Base-by-base conservation (phyloP, 2,329 filamentous ascomycete genomes). In the Talaromyces marneffei region DNA sequence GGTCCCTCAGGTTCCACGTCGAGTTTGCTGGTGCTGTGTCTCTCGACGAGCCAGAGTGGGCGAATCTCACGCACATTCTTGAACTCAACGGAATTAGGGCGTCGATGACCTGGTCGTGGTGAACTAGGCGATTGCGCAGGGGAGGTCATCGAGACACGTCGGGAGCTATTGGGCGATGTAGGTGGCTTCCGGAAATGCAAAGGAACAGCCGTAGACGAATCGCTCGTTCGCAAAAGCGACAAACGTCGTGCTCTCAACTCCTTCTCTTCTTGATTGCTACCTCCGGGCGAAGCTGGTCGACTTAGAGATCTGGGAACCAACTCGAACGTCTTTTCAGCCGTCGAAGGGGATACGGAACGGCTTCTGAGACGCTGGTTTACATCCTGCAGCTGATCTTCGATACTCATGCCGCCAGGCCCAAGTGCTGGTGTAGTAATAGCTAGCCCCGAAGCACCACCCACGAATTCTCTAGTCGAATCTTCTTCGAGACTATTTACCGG, bases 1-100 rank as follows among this genome's bases (percentile, higher is more conserved):
- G 75, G 68, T 56, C 79, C 78, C 27, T 78, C 74, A 14, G 65
- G 64, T 40, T 77, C 72, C 16, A 68, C 71, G 64, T 72, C 76
- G 18, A 72, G 69, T 67, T 82, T 80, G 18, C 65, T 69, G 9
- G 71, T 65, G 20, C 77, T 75, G 65, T 81, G 84, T 31, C 80
- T 86, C 72, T 95, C 90, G 6, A 96, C 85, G 23, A 96, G 85
- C 74, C 90, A 93, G 8, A 97, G 78, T 0, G 92, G 92, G 66
- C 89, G 87, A 68, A 92, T 87, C 70, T 94, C 91, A 59, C 83
- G 83, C 18, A 74, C 77, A 37, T 74, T 75, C 63, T 76, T 79
- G 69, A 84, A 84, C 64, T 85, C 81, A 4, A 77, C 76, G 0
- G 82, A 84, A 57, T 74, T 76, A 0, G 78, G 74, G 37, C 82